Evolutionary conservation across 192 early-diverging fungal species (phyloP).

Genomic region (Entomortierella beljakovae): DNA sequence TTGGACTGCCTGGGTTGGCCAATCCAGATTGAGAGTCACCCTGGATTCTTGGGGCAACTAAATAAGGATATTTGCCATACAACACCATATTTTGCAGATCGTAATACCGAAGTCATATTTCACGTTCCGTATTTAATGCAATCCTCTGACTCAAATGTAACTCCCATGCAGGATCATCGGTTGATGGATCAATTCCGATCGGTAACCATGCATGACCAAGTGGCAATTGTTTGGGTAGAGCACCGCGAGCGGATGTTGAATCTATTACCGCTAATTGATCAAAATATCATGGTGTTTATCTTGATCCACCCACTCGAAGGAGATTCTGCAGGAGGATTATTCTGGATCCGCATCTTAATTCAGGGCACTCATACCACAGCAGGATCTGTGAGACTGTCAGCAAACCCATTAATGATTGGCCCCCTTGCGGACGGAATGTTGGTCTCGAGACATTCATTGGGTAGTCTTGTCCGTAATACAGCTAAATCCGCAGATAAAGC

Average conservation of each 20-base stretch:
- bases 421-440: conserved; percentile 82
- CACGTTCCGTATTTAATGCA: conserved; percentile 75
- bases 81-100: conserved; percentile 77
- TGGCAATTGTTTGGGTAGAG: conserved; percentile 81
- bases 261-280: conserved; percentile 44
- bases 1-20: conserved; percentile 80
- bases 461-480: conserved; percentile 75
- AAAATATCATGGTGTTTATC: conserved; percentile 68
- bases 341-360: conserved; percentile 72
- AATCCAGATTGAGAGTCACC: conserved; percentile 68
- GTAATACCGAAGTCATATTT: conserved; percentile 76
- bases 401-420: conserved; percentile 73
- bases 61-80: conserved; percentile 63
- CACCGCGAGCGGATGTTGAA: conserved; percentile 62
- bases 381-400: conserved; percentile 46
- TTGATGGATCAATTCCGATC: conserved; percentile 56
- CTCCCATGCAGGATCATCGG: conserved; percentile 51
- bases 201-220: conserved; percentile 67
- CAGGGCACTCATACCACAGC: conserved; percentile 40
- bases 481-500: conserved; percentile 73
- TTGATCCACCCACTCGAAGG: conserved; percentile 76
- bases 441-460: conserved; percentile 74
- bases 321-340: conserved; percentile 67
- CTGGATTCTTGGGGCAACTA: conserved; percentile 73
- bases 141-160: conserved; percentile 5